phyloP scores from a whole-genome alignment of 192 early-diverging fungal genomes.

The Spinellus fusiger region DNA sequence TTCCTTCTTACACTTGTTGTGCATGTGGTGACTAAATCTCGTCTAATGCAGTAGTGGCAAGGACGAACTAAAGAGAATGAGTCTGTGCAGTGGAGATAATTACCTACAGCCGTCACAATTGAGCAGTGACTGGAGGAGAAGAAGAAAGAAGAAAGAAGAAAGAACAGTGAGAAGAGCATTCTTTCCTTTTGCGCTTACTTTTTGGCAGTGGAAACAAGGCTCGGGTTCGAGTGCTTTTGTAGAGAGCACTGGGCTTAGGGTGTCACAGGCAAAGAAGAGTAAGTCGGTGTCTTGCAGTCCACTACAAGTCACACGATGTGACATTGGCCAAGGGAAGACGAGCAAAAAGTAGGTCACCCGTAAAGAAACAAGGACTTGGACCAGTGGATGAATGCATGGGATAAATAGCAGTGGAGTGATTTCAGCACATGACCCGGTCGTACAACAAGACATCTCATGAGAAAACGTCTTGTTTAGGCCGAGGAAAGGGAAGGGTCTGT shows the following conservation, averaged over 20 bases:
- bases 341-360: not conserved
- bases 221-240: conserved; percentile 22
- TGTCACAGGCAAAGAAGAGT: conserved; percentile 5
- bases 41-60: conserved; percentile 82
- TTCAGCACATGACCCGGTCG: too few species aligned
- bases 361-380: not conserved
- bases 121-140: not conserved
- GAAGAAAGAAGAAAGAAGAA: not conserved
- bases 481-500: too few species aligned
- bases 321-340: conserved; percentile 1
- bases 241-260: not conserved
- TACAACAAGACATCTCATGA: too few species aligned
- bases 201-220: conserved; percentile 67
- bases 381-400: too few species aligned
- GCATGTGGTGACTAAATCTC: conserved; percentile 68
- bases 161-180: not conserved
- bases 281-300: conserved; percentile 12
- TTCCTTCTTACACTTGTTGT: conserved; percentile 83
- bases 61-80: conserved; percentile 59
- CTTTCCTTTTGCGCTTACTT: conserved; percentile 15
- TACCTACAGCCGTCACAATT: not conserved
- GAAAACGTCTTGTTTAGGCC: too few species aligned
- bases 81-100: not conserved
- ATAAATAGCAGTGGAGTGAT: too few species aligned
- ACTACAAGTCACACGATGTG: not conserved